A percentile compares a stretch with the other conserved stretches of the same genome.
Conservation (phyloP, 2,329 filamentous ascomycete species). For the Pezicula radicicola region DNA sequence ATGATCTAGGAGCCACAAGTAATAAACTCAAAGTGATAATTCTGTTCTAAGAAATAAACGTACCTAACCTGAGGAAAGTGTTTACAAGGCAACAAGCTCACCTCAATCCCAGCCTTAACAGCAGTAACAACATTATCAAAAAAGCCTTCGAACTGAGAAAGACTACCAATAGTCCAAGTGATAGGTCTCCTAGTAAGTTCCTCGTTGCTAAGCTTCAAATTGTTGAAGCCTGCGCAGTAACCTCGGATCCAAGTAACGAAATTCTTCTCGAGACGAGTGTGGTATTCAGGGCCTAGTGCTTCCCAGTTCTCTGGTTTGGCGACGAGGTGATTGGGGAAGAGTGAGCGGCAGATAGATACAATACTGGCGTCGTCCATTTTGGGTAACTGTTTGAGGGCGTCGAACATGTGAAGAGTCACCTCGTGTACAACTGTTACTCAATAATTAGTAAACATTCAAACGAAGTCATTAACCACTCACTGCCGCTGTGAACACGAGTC, state of each 20-base stretch:
- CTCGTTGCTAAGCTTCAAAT: slow-evolving; percentile 3
- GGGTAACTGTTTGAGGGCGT: not conserved
- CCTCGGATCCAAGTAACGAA: slow-evolving; percentile 11
- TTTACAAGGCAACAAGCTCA: slow-evolving; percentile 9
- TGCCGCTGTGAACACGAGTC: not conserved
- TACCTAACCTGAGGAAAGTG: slow-evolving; percentile 12
- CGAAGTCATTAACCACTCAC: not conserved
- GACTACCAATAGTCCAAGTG: slow-evolving; percentile 7
- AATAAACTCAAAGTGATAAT: no score
- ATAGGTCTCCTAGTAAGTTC: slow-evolving; percentile 5
- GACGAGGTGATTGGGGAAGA: slow-evolving; percentile 6
- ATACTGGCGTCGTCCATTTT: slow-evolving; percentile 1
- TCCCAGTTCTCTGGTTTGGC: slow-evolving; percentile 11
- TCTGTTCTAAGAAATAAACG: no score
- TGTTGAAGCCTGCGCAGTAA: slow-evolving; percentile 6
- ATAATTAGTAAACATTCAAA: no score
- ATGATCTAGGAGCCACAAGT: no score
- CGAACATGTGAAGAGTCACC: slow-evolving; percentile 5
- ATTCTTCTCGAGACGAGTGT: slow-evolving; percentile 12
- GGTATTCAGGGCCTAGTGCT: slow-evolving; percentile 9
- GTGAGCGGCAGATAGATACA: not conserved
- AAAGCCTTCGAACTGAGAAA: slow-evolving; percentile 5
- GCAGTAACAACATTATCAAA: slow-evolving; percentile 10
- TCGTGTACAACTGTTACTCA: slow-evolving; percentile 9
- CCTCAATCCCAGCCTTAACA: slow-evolving; percentile 4